A percentile compares a stretch with the other conserved stretches of the same genome.
These are phyloP conservation scores for Cyclostephanos tholiformis DNA, from an alignment of 108 stramenopile genomes.

Conservation along the genomic window DNA sequence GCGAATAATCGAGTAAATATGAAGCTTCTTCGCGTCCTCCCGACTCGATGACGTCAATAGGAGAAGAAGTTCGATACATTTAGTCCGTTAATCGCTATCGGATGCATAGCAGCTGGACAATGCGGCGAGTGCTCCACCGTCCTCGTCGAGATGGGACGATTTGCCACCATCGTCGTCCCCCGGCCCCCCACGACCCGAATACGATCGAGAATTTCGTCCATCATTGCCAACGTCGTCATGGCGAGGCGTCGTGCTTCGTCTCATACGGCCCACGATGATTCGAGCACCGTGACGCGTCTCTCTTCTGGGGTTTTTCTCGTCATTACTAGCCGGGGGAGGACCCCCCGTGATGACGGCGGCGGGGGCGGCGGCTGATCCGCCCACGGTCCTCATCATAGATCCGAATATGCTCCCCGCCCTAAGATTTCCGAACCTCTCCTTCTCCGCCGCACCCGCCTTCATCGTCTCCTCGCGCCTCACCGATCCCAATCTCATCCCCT, in stretches of 20 bases:
- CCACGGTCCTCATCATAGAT: neutral
- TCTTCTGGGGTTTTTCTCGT: too few species aligned
- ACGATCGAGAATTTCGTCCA: slow-evolving; percentile 4
- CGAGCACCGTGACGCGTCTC: too few species aligned
- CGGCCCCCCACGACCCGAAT: neutral
- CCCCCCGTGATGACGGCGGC: neutral
- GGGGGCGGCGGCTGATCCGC: neutral
- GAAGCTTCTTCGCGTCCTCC: too few species aligned
- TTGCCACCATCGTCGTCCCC: neutral
- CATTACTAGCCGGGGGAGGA: neutral
- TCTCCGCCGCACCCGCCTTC: slow-evolving; percentile 22
- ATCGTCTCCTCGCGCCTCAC: neutral
- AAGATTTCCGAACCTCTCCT: slow-evolving; percentile 12
- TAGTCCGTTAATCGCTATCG: slow-evolving; percentile 41
- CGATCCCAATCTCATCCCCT: neutral
- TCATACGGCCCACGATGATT: too few species aligned
- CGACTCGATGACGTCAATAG: too few species aligned
- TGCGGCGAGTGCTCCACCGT: slow-evolving; percentile 1
- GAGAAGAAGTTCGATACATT: too few species aligned
- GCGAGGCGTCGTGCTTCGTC: too few species aligned
- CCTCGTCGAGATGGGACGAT: neutral
- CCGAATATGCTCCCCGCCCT: slow-evolving; percentile 30
- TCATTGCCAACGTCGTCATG: neutral
- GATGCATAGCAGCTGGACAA: slow-evolving; percentile 23
- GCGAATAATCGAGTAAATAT: too few species aligned